Conservation (phyloP, 2,329 filamentous ascomycete species). For the Colletotrichum camelliae region DNA sequence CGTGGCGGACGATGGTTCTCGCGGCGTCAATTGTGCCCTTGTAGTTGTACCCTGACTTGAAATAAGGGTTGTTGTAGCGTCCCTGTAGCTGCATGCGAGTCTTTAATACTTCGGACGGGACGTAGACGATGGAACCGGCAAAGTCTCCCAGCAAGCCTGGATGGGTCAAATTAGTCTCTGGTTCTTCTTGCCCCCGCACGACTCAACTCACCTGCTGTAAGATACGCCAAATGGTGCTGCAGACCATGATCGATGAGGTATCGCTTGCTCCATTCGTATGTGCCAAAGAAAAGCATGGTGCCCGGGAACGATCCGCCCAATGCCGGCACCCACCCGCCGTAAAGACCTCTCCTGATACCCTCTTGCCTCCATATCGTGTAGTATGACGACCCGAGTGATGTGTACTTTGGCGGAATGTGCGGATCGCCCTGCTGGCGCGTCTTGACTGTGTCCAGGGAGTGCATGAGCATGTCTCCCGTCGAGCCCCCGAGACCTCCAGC, state of each 20-base stretch:
- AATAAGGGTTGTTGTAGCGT: slow-evolving; percentile 92
- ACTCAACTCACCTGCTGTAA: slow-evolving; percentile 71
- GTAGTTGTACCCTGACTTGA: slow-evolving; percentile 96
- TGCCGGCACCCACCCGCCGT: slow-evolving; percentile 92
- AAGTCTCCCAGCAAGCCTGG: slow-evolving; percentile 91
- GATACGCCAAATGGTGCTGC: slow-evolving; percentile 83
- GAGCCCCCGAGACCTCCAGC: slow-evolving; percentile 92
- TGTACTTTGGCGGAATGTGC: slow-evolving; percentile 90
- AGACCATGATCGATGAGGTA: slow-evolving; percentile 85
- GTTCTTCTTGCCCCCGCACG: not conserved
- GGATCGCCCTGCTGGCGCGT: slow-evolving; percentile 97
- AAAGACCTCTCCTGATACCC: slow-evolving; percentile 83
- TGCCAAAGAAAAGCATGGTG: slow-evolving; percentile 93
- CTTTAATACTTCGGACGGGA: slow-evolving; percentile 96
- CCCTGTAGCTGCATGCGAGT: slow-evolving; percentile 96
- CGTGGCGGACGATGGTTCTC: slow-evolving; percentile 80
- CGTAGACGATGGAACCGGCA: slow-evolving; percentile 90
- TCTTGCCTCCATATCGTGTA: slow-evolving; percentile 93
- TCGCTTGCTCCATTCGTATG: slow-evolving; percentile 95
- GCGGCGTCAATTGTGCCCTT: slow-evolving; percentile 83
- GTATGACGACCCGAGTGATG: slow-evolving; percentile 88
- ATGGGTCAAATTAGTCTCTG: not conserved
- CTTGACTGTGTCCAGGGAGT: slow-evolving; percentile 98
- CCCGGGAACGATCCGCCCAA: slow-evolving; percentile 92
- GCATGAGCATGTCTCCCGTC: slow-evolving; percentile 97